phyloP scores from a whole-genome alignment of 192 early-diverging fungal species.

The Backusella tarrabulga region DNA sequence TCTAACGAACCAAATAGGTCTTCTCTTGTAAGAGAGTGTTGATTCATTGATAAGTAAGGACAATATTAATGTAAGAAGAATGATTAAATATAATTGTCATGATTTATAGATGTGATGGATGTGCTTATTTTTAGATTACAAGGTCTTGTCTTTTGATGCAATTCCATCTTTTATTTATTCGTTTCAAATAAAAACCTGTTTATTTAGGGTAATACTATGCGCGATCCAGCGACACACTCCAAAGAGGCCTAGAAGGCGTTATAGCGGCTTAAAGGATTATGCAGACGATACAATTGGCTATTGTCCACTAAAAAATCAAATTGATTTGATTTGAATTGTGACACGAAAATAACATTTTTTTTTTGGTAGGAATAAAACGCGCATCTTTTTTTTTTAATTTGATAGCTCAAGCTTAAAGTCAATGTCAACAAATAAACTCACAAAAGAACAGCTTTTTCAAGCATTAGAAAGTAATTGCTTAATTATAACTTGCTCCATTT shows the following conservation, averaged over 20 bases:
- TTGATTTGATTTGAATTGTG: too few species aligned
- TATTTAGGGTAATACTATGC: too few species aligned
- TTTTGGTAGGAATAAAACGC: not conserved
- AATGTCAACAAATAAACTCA: not conserved
- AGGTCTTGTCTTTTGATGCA: too few species aligned
- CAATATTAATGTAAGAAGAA: not conserved
- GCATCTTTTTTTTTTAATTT: not conserved
- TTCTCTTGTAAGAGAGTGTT: not conserved
- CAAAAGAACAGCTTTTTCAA: not conserved
- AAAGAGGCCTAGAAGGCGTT: too few species aligned
- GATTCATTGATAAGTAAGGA: not conserved
- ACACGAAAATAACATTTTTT: too few species aligned
- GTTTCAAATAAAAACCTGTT: not conserved
- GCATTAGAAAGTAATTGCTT: not conserved
- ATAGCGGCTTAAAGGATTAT: too few species aligned
- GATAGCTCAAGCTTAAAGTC: not conserved
- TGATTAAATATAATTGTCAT: too few species aligned
- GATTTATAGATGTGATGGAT: not conserved
- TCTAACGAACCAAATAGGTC: not conserved
- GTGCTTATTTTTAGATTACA: not conserved
- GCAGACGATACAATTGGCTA: too few species aligned
- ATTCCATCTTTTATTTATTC: not conserved
- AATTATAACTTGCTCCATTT: not conserved
- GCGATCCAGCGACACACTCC: too few species aligned
- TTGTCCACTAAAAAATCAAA: too few species aligned